Base-by-base conservation (phyloP, 2,329 filamentous ascomycete genomes). In the Penicillium sp. region DNA sequence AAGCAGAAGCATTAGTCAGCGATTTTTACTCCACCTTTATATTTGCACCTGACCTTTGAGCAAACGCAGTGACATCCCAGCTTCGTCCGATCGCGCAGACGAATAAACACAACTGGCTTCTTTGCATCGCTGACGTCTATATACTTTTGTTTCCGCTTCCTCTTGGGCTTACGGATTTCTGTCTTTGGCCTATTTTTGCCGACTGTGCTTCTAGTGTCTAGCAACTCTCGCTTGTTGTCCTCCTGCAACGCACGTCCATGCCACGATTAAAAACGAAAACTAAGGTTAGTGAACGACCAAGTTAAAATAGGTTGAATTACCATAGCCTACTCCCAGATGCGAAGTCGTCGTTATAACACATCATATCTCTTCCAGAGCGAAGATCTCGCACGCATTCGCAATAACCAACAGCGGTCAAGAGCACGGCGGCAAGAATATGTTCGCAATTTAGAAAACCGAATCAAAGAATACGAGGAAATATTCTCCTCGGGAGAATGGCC, bases 361-460 rank as follows among this genome's bases (percentile, higher is more conserved):
- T 10, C 24, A 47, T 47, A 47, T 33, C 19, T 45, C 35, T 3
- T 44, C 3, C 38, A 59, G 60, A 60, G 50, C 51, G 60, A 62
- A 38, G 51, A 62, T 45, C 60, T 62, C 51, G 44, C 56, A 30
- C 60, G 60, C 2, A 62, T 59, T 50, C 56, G 60, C 45, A 55
- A 59, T 30, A 62, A 62, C 42, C 54, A 62, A 28, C 49, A 49
- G 10, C 51, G 51, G 37, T 62, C 56, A 37, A 62, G 60, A 28
- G 60, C 56, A 56, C 58, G 47, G 8, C 56, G 60, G 2, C 19
- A 55, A 22, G 60, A 59, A 37, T 62, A 59, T 50, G 47, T 62
- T 35, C 57, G 59, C 53, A 19, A 53, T 22, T 26, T 60, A 65
- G 49, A 62, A 64, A 28, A 63, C 65, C 42, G 53, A 64, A 22